These are phyloP conservation scores for Phytophthora pluvialis DNA, from an alignment of 352 stramenopile species.

Conservation along the genomic window DNA sequence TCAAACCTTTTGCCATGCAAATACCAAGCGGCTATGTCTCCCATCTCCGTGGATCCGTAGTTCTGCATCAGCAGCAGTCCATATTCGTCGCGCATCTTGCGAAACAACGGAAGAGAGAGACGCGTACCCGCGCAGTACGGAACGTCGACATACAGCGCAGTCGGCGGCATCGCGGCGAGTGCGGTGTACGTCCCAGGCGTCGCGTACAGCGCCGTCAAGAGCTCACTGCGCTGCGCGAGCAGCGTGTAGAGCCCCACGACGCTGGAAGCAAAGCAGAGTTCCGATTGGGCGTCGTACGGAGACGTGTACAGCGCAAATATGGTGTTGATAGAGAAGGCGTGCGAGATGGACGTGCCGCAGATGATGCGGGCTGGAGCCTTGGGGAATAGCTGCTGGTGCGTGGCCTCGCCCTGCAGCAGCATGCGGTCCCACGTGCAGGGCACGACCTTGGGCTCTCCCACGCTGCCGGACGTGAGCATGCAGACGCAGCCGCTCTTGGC, in stretches of 20 bases:
- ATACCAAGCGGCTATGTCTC: constrained; percentile 77
- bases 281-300: constrained; percentile 58
- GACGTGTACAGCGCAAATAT: constrained; percentile 84
- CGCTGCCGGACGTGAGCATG: constrained; percentile 87
- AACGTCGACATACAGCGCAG: constrained; percentile 65
- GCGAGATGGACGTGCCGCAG: constrained; percentile 81
- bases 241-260: constrained; percentile 56
- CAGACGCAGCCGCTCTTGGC: constrained; percentile 54
- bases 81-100: constrained; percentile 56
- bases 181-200: constrained; percentile 84
- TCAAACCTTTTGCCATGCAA: constrained; percentile 53
- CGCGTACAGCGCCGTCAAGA: constrained; percentile 71
- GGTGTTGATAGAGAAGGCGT: constrained; percentile 88
- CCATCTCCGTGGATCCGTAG: constrained; percentile 88
- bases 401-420: constrained; percentile 81
- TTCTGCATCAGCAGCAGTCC: constrained; percentile 85
- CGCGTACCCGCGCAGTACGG: constrained; percentile 76
- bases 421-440: constrained; percentile 78
- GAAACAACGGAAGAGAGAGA: constrained; percentile 62
- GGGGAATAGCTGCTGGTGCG: constrained; percentile 77
- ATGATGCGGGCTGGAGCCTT: constrained; percentile 65
- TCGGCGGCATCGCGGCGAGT: constrained; percentile 58
- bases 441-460: constrained; percentile 81
- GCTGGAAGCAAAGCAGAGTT: constrained; percentile 76
- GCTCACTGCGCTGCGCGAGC: constrained; percentile 44